These are phyloP conservation scores for Pythium periplocum DNA, from an alignment of 352 stramenopile species.

Conservation along the genomic window DNA sequence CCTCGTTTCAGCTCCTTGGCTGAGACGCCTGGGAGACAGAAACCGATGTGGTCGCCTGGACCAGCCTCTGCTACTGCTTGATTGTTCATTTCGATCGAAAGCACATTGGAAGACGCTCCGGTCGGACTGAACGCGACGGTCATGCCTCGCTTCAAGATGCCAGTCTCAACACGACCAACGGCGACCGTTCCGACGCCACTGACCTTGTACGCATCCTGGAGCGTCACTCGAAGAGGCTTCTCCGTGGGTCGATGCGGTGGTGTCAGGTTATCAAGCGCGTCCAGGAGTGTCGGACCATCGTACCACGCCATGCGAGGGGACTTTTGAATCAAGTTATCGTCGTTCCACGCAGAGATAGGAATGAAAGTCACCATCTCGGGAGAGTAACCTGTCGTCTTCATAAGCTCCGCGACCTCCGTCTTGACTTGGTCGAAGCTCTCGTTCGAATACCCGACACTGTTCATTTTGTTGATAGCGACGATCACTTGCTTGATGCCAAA, in stretches of 20 bases:
- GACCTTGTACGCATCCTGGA: slow-evolving; percentile 99
- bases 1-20: slow-evolving; percentile 94
- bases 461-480: slow-evolving; percentile 99
- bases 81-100: slow-evolving; percentile 97
- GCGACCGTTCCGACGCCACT: slow-evolving; percentile 91
- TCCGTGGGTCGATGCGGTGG: slow-evolving; percentile 89
- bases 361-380: slow-evolving; percentile 94
- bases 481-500: slow-evolving; percentile 97
- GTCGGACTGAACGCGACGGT: slow-evolving; percentile 87
- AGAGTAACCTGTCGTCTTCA: slow-evolving; percentile 97
- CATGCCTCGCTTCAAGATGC: slow-evolving; percentile 94
- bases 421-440: slow-evolving; percentile 95
- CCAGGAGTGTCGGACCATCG: slow-evolving; percentile 89
- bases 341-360: slow-evolving; percentile 95
- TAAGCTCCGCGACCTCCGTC: slow-evolving; percentile 85
- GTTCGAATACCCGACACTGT: slow-evolving; percentile 91
- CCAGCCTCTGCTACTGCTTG: slow-evolving; percentile 88
- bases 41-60: slow-evolving; percentile 95
- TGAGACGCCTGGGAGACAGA: slow-evolving; percentile 96
- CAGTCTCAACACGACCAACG: slow-evolving; percentile 96
- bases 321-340: slow-evolving; percentile 96
- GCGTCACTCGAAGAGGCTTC: slow-evolving; percentile 94
- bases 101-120: slow-evolving; percentile 90
- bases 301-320: slow-evolving; percentile 97
- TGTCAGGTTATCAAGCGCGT: slow-evolving; percentile 87